Base-by-base conservation (phyloP, 169 alveolate genomes). In the Plasmodium relictum region DNA sequence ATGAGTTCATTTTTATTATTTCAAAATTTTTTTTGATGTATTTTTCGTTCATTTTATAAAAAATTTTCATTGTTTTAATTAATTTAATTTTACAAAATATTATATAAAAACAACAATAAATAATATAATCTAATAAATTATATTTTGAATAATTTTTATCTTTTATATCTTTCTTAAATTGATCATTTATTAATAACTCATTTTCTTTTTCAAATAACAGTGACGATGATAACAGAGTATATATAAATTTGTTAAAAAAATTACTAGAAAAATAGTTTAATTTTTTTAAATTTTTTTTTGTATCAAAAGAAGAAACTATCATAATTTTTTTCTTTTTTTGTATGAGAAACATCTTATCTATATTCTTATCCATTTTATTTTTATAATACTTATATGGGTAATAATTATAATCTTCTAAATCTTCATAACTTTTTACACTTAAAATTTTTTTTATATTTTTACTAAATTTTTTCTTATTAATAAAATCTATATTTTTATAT, bases 71-170 rank as follows among this genome's bases (percentile, higher is more conserved):
- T 58, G 44, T 45, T 65, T 66, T 63, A 48, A 78, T 66, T 42
- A 78, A 78, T 78, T 78, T 48, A 8, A 69, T 58, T 78, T 78
- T 78, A 56, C 78, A 50, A 78, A 78, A 78, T 20, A 78, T 63
- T 37, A 58, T 52, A 22, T 63, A 78, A 78, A 78, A 78, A 78
- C 89, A 78, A 26, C 62, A 26, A 48, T 78, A 78, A 24, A 78
- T 78, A 65, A 78, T 78, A 42, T 78, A 78, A 65, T 78, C 89
- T n/a, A 78, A 42, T 48, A 78, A 78, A 58, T 78, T 78, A 78
- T 78, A 78, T 78, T 66, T 78, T 45, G 68, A 24, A 14, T 24
- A 24, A 41, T 65, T 78, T 10, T 52, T 63, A 69, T 78, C 89
- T 56, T 78, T 52, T 44, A 78, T 78, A 37, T 78, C 76, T 16